phyloP scores from a whole-genome alignment of 2,329 filamentous ascomycete species.

The Acrodontium crateriforme region DNA sequence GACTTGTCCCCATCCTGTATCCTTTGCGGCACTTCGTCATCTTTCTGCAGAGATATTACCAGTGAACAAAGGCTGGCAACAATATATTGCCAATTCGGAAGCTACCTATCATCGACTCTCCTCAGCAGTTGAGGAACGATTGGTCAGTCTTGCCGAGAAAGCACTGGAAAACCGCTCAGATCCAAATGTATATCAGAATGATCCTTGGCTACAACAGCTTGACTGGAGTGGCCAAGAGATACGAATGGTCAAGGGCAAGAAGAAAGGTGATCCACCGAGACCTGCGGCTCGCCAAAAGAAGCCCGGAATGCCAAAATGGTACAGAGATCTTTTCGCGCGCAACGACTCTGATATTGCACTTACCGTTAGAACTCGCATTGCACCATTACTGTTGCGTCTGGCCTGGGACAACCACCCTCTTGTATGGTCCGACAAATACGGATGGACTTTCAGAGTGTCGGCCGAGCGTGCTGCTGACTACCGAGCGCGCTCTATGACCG shows the following conservation, averaged over 20 bases:
- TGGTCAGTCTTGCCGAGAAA: conserved; percentile 60
- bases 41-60: conserved; percentile 89
- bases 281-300: conserved; percentile 77
- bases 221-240: conserved; percentile 93
- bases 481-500: conserved; percentile 53
- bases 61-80: conserved; percentile 74
- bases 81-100: conserved; percentile 73
- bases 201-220: conserved; percentile 85
- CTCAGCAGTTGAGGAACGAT: conserved; percentile 60
- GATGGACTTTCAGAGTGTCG: conserved; percentile 80
- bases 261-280: conserved; percentile 65
- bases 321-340: conserved; percentile 73
- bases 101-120: conserved; percentile 67
- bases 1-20: conserved; percentile 90
- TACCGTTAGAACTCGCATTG: conserved; percentile 75
- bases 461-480: conserved; percentile 50
- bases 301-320: conserved; percentile 91
- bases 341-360: conserved; percentile 56
- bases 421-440: conserved; percentile 83
- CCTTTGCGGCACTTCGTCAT: conserved; percentile 85
- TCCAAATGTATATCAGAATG: conserved; percentile 54
- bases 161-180: conserved; percentile 62
- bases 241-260: conserved; percentile 82
- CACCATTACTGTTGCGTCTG: conserved; percentile 69
- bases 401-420: conserved; percentile 83